Percentiles rank a stretch among this genome's conserved stretches.
Evolutionary conservation across 2,329 filamentous ascomycete species (phyloP).

Genomic region (Helminthosporium solani): DNA sequence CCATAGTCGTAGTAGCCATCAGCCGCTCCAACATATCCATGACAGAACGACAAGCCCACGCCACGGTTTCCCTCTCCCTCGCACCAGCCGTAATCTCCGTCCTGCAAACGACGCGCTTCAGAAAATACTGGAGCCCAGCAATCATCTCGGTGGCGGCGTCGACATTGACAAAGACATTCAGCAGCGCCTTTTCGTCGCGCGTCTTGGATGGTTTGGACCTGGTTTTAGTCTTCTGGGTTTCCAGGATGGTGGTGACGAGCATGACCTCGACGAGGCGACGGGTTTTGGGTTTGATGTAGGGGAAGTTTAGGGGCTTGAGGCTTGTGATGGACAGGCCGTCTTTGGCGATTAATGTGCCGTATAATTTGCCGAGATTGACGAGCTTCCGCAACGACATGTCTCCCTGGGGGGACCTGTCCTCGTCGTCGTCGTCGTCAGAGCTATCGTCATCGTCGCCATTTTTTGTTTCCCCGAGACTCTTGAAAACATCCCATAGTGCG

Average conservation of each 20-base stretch:
- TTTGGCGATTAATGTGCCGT: constrained; percentile 61
- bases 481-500: constrained; percentile 81
- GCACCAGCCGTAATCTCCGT: constrained; percentile 56
- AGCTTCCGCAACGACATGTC: constrained; percentile 57
- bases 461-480: constrained; percentile 76
- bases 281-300: constrained; percentile 73
- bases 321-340: constrained; percentile 59
- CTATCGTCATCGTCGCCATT: constrained; percentile 61
- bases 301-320: constrained; percentile 72
- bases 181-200: constrained; percentile 59
- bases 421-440: constrained; percentile 56
- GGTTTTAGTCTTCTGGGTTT: constrained; percentile 57
- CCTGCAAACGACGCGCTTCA: constrained; percentile 72
- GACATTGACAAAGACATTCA: constrained; percentile 66
- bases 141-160: constrained; percentile 67
- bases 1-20: constrained; percentile 36
- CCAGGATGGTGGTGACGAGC: constrained; percentile 72
- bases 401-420: constrained; percentile 50
- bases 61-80: constrained; percentile 54
- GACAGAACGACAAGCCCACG: constrained; percentile 45
- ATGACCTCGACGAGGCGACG: constrained; percentile 78
- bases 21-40: constrained; percentile 40
- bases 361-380: constrained; percentile 69
- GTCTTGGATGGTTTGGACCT: constrained; percentile 10
- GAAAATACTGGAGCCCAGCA: constrained; percentile 74